Base-by-base conservation (phyloP, 345 rosid genomes). In the Geranium rotundifolium region DNA sequence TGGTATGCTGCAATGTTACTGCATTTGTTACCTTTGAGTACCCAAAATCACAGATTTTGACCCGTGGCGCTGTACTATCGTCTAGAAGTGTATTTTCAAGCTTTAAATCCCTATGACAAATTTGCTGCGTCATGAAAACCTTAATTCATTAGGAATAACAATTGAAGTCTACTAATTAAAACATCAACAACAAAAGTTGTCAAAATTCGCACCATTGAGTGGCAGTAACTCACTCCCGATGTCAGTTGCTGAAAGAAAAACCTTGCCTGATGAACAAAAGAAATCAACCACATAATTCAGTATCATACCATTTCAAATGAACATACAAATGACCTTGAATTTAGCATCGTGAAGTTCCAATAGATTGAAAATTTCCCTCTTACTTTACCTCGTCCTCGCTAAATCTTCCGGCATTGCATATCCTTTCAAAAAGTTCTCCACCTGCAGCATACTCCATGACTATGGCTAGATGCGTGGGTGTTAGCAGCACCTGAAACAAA, bases 361-460 rank as follows among this genome's bases (percentile, higher is more conserved):
- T 3, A 19, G 8, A 37, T 19, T 7, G n/a, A n/a, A 17, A 17
- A 14, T 17, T 63, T n/a, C 54, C 18, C 12, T 30, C 37, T 19
- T 12, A 23, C 23, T 60, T 7, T 54, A 74, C 76, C 82, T 78
- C 79, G 5, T 74, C 79, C 59, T 78, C 82, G 31, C 79, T 66
- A 66, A 78, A 78, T 65, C 77, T 70, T 29, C 81, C 78, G 19
- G 76, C 76, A 58, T 41, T 71, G 67, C 78, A 77, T 18, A 74
- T 77, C 61, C 78, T 71, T 67, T 66, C 76, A 29, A 77, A 77
- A 31, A 77, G 78, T 61, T 77, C 81, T 49, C 81, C 81, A 17
- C 78, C 78, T 29, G 76, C 82, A 60, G 82, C 82, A 59, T 74
- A 74, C 61, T 78, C 82, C 79, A 74, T 78, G 57, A 71, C 76